phyloP scores from a whole-genome alignment of 1,139 yeast genomes.

The Nakaseomyces delphensis region DNA sequence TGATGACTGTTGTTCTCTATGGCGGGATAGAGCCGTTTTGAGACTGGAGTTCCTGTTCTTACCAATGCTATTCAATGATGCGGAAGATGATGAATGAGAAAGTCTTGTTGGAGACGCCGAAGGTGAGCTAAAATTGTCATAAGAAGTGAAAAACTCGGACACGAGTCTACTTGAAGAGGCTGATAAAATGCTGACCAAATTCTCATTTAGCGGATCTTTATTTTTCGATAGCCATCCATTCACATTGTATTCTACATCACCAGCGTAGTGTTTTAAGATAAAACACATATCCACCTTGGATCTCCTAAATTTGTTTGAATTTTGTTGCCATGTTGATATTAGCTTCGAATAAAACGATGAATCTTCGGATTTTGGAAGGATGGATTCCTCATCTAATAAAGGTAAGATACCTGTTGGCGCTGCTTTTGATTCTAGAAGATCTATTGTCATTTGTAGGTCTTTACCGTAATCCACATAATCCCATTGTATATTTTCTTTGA shows the following conservation, averaged over 20 bases:
- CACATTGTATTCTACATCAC: slow-evolving; percentile 83
- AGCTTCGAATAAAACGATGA: slow-evolving; percentile 75
- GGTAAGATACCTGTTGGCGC: slow-evolving; percentile 83
- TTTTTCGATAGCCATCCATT: slow-evolving; percentile 94
- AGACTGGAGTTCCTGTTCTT: slow-evolving; percentile 27
- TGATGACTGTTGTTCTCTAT: slow-evolving; percentile 69
- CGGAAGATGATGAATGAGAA: slow-evolving; percentile 5
- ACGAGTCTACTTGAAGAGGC: slow-evolving; percentile 50
- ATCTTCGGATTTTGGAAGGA: slow-evolving; percentile 86
- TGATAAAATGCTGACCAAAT: slow-evolving; percentile 50
- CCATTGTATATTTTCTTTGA: slow-evolving; percentile 93
- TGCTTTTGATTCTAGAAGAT: slow-evolving; percentile 64
- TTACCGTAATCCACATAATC: slow-evolving; percentile 94
- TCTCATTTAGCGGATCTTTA: slow-evolving; percentile 84
- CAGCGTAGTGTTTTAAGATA: slow-evolving; percentile 86
- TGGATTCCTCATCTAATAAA: slow-evolving; percentile 87
- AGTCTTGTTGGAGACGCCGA: slow-evolving; percentile 12
- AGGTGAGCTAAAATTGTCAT: slow-evolving; percentile 11
- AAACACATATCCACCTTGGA: slow-evolving; percentile 67
- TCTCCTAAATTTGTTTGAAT: slow-evolving; percentile 53
- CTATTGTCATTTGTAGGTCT: slow-evolving; percentile 90
- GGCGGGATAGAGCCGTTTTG: slow-evolving; percentile 79
- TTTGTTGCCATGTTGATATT: slow-evolving; percentile 53
- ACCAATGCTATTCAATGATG: slow-evolving; percentile 2
- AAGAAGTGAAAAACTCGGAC: slow-evolving; percentile 35